Base-by-base conservation (phyloP, 2,329 filamentous ascomycete species). In the Aspergillus quadricinctus region DNA sequence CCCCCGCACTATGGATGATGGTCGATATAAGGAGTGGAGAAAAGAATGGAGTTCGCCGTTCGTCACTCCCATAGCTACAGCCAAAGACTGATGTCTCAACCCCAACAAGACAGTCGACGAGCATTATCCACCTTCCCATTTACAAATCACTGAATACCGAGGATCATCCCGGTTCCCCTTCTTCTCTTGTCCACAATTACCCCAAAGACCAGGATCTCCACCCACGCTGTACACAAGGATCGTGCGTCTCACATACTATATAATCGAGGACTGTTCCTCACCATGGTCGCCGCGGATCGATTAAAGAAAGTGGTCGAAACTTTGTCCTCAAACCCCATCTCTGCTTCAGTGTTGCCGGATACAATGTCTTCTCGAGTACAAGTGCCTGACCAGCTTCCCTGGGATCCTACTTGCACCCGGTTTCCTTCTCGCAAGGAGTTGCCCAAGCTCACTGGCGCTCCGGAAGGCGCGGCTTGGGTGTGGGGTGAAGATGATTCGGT, bases 401-500 rank as follows among this genome's bases (percentile, higher is more conserved):
- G 80, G 77, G 75, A 85, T 62, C 82, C 83, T 1, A 71, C 83
- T 54, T 75, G 70, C 41, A 78, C 76, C 17, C 76, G 69, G 17
- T 83, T 86, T 52, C 83, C 83, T 0, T 76, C 76, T 0, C 73
- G 81, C 14, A 78, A 79, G 53, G 78, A 85, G 51, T 72, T 85
- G 3, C 81, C 81, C 21, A 63, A 69, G 21, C 75, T 84, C 40
- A 70, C 77, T 1, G 79, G 78, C 35, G 81, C 81, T 1, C 83
- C 82, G 0, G 72, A 80, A 19, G 80, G 76, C 28, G 81, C 83
- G 19, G 82, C 82, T 19, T 86, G 83, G 83, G 79, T 84, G 27
- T 85, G 83, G 83, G 83, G 83, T 11, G 73, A 80, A 43, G 74
- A 83, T 64, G 82, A 84, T 61, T 72, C 77, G 60, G 77, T 82